Evolutionary conservation across 768 basidiomycete genomes (phyloP).

Genomic region (Trametes sanguinea): DNA sequence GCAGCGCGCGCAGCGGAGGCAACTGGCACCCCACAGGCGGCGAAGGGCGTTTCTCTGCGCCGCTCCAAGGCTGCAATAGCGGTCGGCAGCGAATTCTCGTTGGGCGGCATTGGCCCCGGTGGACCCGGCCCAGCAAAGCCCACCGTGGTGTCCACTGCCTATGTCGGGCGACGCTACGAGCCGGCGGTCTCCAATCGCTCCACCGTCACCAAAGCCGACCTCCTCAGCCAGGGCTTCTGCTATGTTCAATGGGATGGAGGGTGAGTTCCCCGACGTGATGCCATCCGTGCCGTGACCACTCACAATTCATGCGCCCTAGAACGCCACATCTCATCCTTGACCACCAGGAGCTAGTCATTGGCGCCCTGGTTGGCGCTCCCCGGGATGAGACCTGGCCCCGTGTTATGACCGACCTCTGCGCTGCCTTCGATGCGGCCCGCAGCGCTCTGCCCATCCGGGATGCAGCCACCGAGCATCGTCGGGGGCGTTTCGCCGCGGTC

Average conservation of each 20-base stretch:
- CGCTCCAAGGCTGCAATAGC: background rate
- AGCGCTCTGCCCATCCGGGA: background rate
- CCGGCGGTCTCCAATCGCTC: background rate
- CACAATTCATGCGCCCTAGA: background rate
- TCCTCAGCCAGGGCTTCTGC: background rate
- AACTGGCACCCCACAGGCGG: background rate
- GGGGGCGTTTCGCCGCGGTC: slow-evolving; percentile 28
- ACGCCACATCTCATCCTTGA: background rate
- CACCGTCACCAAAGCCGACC: background rate
- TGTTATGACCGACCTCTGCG: background rate
- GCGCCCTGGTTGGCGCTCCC: too few relatives aligned
- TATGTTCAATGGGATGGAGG: background rate
- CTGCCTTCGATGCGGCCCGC: background rate
- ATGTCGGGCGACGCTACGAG: background rate
- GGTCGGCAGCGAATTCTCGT: too few relatives aligned
- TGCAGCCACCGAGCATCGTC: background rate
- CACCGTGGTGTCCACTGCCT: too few relatives aligned
- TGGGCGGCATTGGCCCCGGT: too few relatives aligned
- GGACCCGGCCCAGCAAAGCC: too few relatives aligned
- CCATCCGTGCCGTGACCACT: background rate
- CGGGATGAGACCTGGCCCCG: too few relatives aligned
- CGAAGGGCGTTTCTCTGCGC: background rate
- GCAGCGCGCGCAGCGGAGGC: background rate
- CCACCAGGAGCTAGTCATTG: too few relatives aligned
- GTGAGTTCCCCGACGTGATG: background rate